These are phyloP conservation scores for Penicillium sclerotigenum DNA, from an alignment of 2,329 filamentous ascomycete genomes.

Conservation along the genomic window DNA sequence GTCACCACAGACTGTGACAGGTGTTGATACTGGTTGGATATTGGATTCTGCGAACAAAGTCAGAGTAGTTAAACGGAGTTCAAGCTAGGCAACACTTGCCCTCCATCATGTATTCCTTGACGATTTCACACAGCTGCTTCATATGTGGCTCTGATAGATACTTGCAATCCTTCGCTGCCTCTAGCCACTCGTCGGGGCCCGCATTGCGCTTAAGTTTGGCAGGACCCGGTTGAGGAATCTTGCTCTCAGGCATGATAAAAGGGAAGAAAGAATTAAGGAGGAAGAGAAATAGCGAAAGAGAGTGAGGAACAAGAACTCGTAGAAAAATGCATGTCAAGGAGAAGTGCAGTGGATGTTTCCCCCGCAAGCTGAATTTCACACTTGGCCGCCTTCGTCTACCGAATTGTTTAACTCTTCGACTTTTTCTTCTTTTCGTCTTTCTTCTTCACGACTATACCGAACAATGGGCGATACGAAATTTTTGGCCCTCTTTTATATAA, in stretches of 20 bases:
- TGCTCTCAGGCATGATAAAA: slow-evolving; percentile 44
- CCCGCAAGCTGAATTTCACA: slow-evolving; percentile 9
- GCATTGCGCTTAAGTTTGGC: slow-evolving; percentile 79
- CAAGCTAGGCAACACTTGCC: slow-evolving; percentile 50
- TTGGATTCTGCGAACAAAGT: slow-evolving; percentile 70
- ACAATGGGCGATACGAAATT: neutral
- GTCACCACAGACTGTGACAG: slow-evolving; percentile 95
- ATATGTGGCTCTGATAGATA: slow-evolving; percentile 94
- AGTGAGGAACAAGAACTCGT: neutral
- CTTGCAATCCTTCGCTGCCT: slow-evolving; percentile 94
- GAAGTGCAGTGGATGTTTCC: slow-evolving; percentile 16
- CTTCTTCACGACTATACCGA: neutral
- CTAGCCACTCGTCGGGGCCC: slow-evolving; percentile 91
- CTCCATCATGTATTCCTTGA: slow-evolving; percentile 99
- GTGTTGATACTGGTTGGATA: slow-evolving; percentile 94
- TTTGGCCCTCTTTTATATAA: neutral
- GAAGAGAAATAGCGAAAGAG: slow-evolving; percentile 15
- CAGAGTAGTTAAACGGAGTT: slow-evolving; percentile 6
- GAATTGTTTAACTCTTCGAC: neutral
- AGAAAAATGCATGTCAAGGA: neutral
- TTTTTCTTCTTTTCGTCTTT: neutral
- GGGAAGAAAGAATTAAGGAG: neutral
- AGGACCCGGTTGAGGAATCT: slow-evolving; percentile 84
- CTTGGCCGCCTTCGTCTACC: slow-evolving; percentile 5
- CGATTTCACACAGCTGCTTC: slow-evolving; percentile 98